phyloP scores from a whole-genome alignment of 805 yeast genomes.

The Ogataea pignaliae region DNA sequence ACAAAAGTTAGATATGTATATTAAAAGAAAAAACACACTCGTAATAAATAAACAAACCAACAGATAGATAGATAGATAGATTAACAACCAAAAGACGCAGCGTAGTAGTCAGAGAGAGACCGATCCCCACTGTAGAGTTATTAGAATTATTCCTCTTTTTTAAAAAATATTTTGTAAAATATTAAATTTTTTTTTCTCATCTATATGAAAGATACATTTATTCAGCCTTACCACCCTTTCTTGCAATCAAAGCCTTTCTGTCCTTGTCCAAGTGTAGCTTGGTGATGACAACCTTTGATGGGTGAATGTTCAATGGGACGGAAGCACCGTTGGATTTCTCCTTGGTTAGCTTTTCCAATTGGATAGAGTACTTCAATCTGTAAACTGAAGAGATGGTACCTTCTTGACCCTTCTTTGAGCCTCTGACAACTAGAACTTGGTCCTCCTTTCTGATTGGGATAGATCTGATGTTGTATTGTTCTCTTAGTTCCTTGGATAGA shows the following conservation, averaged over 20 bases:
- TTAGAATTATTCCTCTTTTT: not conserved
- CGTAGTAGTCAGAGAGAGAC: no score
- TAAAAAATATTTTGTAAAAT: not conserved
- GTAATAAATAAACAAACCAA: slow-evolving; percentile 1
- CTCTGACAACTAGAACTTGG: slow-evolving; percentile 93
- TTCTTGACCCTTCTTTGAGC: slow-evolving; percentile 99
- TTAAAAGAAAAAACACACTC: slow-evolving; percentile 3
- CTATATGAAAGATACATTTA: slow-evolving; percentile 39
- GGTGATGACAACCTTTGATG: slow-evolving; percentile 98
- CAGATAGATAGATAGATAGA: not conserved
- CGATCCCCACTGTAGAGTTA: no score
- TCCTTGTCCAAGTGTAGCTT: slow-evolving; percentile 97
- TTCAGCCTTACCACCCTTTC: slow-evolving; percentile 98
- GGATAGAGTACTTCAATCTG: slow-evolving; percentile 97
- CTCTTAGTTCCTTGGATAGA: slow-evolving; percentile 97
- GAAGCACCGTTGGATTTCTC: slow-evolving; percentile 98
- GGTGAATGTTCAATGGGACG: slow-evolving; percentile 94
- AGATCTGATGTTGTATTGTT: slow-evolving; percentile 92
- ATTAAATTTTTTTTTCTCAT: not conserved
- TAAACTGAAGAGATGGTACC: slow-evolving; percentile 96
- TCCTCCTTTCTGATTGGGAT: slow-evolving; percentile 98
- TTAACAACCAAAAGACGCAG: no score
- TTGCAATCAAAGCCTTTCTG: slow-evolving; percentile 94
- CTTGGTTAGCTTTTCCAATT: slow-evolving; percentile 94
- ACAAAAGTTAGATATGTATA: slow-evolving; percentile 2